Base-by-base conservation (phyloP, 768 basidiomycete genomes). In the Termitomyces sp. region DNA sequence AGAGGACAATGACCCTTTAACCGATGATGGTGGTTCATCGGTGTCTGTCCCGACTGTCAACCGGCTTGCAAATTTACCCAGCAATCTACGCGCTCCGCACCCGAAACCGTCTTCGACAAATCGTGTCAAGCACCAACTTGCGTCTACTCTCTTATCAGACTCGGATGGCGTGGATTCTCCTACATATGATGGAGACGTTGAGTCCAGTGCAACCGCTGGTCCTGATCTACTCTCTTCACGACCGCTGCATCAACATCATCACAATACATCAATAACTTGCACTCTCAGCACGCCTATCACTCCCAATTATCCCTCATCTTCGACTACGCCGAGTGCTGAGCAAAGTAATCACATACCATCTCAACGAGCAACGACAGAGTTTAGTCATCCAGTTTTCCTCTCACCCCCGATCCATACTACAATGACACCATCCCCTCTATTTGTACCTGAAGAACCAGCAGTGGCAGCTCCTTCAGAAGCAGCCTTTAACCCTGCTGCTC, bases 101-200 rank as follows among this genome's bases (percentile, higher is more conserved):
- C 60, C 67, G 1, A 73, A 73, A 66, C 67, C 57, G 35, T 65
- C 61, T 28, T 62, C 62, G 16, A 62, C 60, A 33, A 65, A 63
- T 63, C 68, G 67, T 55, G 65, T 66, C 58, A 77, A 76, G 60
- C 83, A 83, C 66, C 85, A 85, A 52, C 76, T 86, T 13, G 82
- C 82, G 3, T 72, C 76, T 52, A 76, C 75, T 65, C 59, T 85
- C 59, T 70, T 87, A 57, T 85, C 83, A 20, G 88, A 90, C 63
- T 86, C 85, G 43, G 86, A 84, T 67, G 84, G 90, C 54, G 80
- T 88, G 9, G 92, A 93, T 68, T 91, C 88, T 0, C 92, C 91
- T 8, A 93, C 91, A 0, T 93, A 94, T 70, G 92, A 94, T 66
- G 92, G 92, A 56, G 92, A 94, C 71, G 79, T 94, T 56, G 92